phyloP scores from a whole-genome alignment of 306 rosid species.

The Gleditsia sinensis region DNA sequence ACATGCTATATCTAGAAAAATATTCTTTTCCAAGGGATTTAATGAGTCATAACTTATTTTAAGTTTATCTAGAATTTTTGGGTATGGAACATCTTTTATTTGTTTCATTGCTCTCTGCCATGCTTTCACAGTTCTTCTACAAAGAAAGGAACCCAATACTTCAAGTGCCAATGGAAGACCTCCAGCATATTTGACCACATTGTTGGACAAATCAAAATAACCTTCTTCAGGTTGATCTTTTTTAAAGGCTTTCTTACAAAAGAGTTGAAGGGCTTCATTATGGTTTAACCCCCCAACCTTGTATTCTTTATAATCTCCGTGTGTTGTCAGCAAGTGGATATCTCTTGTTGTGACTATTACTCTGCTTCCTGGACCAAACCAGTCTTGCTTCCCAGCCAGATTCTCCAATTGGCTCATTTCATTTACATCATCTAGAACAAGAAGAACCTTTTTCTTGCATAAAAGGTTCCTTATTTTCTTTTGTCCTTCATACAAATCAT shows the following conservation, averaged over 20 bases:
- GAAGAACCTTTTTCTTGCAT: not conserved
- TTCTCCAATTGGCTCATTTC: not conserved
- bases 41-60: conserved; percentile 13
- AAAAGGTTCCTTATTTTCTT: not conserved
- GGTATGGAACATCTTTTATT: not conserved
- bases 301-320: not conserved
- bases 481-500: not conserved
- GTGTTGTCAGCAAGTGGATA: not conserved
- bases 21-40: not conserved
- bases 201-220: not conserved
- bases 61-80: not conserved
- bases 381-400: not conserved
- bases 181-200: not conserved
- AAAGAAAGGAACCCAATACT: not conserved
- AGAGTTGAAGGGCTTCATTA: conserved; percentile 2
- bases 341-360: conserved; percentile 18
- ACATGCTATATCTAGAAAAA: conserved; percentile 32
- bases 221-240: not conserved
- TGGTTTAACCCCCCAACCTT: not conserved
- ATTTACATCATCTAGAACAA: conserved; percentile 25
- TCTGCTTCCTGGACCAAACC: conserved; percentile 23
- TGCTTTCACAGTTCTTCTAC: not conserved
- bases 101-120: not conserved
- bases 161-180: conserved; percentile 24
- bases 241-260: not conserved